These are phyloP conservation scores for Trypanosoma platydactyli DNA, from an alignment of 208 protist genomes.

Conservation along the genomic window DNA sequence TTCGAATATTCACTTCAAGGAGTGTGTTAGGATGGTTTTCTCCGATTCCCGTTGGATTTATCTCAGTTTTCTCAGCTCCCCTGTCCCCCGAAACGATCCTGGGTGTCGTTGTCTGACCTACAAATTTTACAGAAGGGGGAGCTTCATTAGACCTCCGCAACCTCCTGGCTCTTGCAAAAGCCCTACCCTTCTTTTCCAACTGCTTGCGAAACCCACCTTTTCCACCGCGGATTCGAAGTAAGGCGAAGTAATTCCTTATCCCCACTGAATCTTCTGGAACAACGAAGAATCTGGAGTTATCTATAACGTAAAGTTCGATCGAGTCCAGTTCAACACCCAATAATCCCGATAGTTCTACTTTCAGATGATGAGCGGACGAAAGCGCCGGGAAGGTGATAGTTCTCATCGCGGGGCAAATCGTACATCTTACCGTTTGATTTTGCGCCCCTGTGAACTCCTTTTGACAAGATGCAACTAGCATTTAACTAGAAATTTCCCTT, in stretches of 20 bases:
- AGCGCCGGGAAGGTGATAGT: slow-evolving; percentile 1
- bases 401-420: slow-evolving; percentile 20
- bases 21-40: not conserved
- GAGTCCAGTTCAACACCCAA: slow-evolving; percentile 13
- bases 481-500: not conserved
- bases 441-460: not conserved
- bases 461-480: slow-evolving; percentile 1
- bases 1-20: slow-evolving; percentile 19
- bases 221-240: slow-evolving; percentile 38
- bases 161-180: slow-evolving; percentile 68
- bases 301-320: slow-evolving; percentile 24
- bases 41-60: not conserved
- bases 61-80: not conserved
- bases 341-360: not conserved
- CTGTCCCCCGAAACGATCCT: not conserved
- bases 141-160: slow-evolving; percentile 26
- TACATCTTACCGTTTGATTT: slow-evolving; percentile 26
- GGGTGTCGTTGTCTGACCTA: not conserved
- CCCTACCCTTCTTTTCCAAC: slow-evolving; percentile 82
- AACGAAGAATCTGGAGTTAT: not conserved
- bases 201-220: slow-evolving; percentile 87
- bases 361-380: slow-evolving; percentile 8
- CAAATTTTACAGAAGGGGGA: not conserved
- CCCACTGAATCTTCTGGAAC: slow-evolving; percentile 10
- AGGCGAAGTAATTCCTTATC: slow-evolving; percentile 14